Base-by-base conservation (phyloP, 257 asterid genomes). In the Jacaranda copaia region DNA sequence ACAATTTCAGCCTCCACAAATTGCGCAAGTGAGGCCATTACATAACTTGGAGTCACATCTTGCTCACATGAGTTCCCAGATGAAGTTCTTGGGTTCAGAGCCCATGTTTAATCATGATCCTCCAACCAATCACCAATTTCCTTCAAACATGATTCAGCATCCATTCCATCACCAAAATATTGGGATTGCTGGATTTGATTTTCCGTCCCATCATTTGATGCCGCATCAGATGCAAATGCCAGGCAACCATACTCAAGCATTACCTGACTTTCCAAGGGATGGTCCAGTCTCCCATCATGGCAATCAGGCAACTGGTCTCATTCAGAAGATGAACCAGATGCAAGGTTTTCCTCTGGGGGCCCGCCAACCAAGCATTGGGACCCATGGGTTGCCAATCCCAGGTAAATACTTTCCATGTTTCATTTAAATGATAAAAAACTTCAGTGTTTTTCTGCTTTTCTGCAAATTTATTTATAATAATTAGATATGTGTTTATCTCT, bases 171-270 rank as follows among this genome's bases (percentile, higher is more conserved):
- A 74, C 38, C 84, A 84, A 16, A 81, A 58, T 76, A 78, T 79
- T 20, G 78, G 89, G 53, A 68, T 70, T 52, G 42, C 84, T 16
- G 85, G 89, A 45, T 84, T 81, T 70, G 94, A 89, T 55, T 68
- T 71, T 76, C 79, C 86, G 52, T 66, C 85, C 32, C 90, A 71
- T 75, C 86, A 78, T 75, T 77, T 86, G 77, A 65, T 82, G 76
- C 78, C 82, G 67, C 89, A 87, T 76, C 93, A 85, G 77, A 85
- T 86, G 89, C 92, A 81, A 76, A 81, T 86, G 76, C 48, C 86
- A 11, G 85, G 89, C 48, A 77, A 82, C 79, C 82, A 72, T 67
- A 59, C 80, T 53, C 75, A 46, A 3, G n/a, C 49, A 39, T 9
- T 35, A 8, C 62, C 63, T 25, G 49, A 84, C 68, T 81, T 77